phyloP scores from a whole-genome alignment of 2,329 filamentous ascomycete species.

The Penicillium verrucosum region DNA sequence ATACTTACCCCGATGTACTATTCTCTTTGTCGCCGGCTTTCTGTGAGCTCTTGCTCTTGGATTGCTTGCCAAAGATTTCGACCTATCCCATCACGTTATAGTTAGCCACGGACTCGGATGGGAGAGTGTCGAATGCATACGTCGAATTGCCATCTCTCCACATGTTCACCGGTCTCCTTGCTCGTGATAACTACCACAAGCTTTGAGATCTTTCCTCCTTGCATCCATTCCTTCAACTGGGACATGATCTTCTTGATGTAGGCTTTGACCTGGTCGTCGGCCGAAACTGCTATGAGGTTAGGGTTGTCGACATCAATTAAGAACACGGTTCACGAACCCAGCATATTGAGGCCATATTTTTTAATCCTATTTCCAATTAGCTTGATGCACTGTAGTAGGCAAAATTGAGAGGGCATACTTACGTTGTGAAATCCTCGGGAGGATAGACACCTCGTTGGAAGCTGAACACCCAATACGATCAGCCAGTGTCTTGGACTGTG shows the following conservation, averaged over 20 bases:
- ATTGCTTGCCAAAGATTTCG: conserved; percentile 55
- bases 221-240: conserved; percentile 97
- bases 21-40: conserved; percentile 68
- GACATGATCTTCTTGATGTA: conserved; percentile 99
- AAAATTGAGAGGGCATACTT: conserved; percentile 34
- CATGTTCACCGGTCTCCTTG: conserved; percentile 93
- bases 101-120: conserved; percentile 9
- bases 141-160: conserved; percentile 98
- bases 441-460: conserved; percentile 85
- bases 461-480: conserved; percentile 45
- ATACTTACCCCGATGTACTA: conserved; percentile 51
- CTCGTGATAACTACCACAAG: conserved; percentile 94
- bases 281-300: conserved; percentile 60
- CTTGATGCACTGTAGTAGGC: not conserved
- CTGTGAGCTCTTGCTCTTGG: conserved; percentile 50
- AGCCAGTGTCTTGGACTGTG: not conserved
- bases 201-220: conserved; percentile 93
- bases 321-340: conserved; percentile 52
- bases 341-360: conserved; percentile 99
- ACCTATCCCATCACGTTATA: conserved; percentile 39
- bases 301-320: not conserved
- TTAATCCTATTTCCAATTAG: conserved; percentile 61
- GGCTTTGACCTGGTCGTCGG: conserved; percentile 96
- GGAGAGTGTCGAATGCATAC: conserved; percentile 48
- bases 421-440: conserved; percentile 94